Percentiles rank a stretch among this genome's conserved stretches.
phyloP scores from a whole-genome alignment of 2,329 filamentous ascomycete species.

The Paraphaeosphaeria sporulosa region DNA sequence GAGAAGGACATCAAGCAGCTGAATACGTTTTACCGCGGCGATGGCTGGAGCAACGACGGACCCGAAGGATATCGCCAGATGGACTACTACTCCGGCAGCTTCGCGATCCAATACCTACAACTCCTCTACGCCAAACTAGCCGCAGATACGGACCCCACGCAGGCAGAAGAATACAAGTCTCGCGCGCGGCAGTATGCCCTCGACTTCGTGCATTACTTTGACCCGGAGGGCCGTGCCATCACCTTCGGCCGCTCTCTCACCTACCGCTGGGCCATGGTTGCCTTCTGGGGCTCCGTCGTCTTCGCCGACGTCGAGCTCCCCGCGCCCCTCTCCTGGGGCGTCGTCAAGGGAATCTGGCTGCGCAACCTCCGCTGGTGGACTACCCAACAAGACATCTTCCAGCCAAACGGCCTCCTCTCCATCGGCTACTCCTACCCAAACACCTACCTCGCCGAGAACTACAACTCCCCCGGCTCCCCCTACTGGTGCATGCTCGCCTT shows the following conservation, averaged over 20 bases:
- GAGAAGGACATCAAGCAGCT: constrained; percentile 80
- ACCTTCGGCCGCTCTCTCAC: constrained; percentile 81
- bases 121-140: constrained; percentile 78
- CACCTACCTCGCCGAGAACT: constrained; percentile 83
- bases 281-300: constrained; percentile 80
- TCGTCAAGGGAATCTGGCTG: constrained; percentile 77
- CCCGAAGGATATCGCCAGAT: constrained; percentile 82
- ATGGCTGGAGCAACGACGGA: constrained; percentile 83
- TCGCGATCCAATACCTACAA: constrained; percentile 82
- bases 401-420: constrained; percentile 74
- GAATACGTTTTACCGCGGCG: constrained; percentile 82
- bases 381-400: constrained; percentile 76
- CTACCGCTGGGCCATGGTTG: constrained; percentile 86
- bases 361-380: constrained; percentile 83
- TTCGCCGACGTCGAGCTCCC: constrained; percentile 79
- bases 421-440: constrained; percentile 82
- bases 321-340: constrained; percentile 76
- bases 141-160: constrained; percentile 67
- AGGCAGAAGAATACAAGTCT: constrained; percentile 73
- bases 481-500: constrained; percentile 85
- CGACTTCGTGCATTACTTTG: constrained; percentile 79
- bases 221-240: constrained; percentile 73
- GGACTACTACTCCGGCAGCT: constrained; percentile 85
- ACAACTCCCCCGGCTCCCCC: constrained; percentile 76
- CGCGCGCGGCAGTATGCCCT: constrained; percentile 72